phyloP scores from a whole-genome alignment of 345 rosid species.

The Eucalyptus pauciflora region DNA sequence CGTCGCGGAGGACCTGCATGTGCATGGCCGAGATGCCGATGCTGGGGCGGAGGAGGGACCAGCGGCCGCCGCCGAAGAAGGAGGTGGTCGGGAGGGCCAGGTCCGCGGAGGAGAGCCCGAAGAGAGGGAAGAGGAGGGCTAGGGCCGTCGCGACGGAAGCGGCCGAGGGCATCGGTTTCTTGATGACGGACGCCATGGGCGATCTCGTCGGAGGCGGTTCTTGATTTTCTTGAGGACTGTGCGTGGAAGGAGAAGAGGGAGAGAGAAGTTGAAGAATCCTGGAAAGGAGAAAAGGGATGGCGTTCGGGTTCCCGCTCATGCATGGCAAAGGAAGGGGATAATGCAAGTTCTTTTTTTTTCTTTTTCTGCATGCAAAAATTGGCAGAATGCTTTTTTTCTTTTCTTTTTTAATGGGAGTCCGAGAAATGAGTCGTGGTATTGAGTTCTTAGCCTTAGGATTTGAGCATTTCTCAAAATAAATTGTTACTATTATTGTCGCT shows the following conservation, averaged over 20 bases:
- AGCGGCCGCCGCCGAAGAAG: constrained; percentile 17
- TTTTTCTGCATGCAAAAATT: neutral
- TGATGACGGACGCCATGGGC: neutral
- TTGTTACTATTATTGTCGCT: neutral
- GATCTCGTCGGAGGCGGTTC: neutral
- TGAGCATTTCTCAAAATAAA: neutral
- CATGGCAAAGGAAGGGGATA: neutral
- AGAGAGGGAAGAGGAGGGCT: neutral
- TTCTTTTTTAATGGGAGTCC: neutral
- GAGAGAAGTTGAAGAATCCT: neutral
- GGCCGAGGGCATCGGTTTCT: neutral
- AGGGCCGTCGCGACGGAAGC: neutral
- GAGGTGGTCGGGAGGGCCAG: neutral
- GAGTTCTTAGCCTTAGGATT: neutral
- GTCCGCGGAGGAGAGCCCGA: neutral
- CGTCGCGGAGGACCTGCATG: constrained; percentile 63
- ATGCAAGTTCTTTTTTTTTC: neutral
- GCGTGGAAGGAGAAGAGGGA: neutral
- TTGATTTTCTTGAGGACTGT: neutral
- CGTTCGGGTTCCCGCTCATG: neutral
- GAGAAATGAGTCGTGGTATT: neutral
- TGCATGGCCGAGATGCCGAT: constrained; percentile 89
- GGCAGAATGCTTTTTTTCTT: neutral
- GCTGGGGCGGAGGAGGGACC: constrained; percentile 39
- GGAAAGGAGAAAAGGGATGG: neutral